Evolutionary conservation across 768 basidiomycete species (phyloP).

Genomic region (Boletus vinaceobasis): DNA sequence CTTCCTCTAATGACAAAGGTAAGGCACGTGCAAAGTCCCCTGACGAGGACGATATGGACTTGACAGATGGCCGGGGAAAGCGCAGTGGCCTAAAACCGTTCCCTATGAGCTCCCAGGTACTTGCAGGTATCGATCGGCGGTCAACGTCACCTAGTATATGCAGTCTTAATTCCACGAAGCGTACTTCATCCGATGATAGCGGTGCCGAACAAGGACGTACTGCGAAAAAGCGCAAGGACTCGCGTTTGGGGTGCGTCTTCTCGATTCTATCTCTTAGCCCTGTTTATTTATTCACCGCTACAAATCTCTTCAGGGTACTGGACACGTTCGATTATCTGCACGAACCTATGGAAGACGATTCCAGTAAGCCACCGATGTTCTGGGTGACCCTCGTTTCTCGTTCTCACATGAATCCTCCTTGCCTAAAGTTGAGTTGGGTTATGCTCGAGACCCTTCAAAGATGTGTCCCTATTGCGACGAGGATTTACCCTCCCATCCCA

Average conservation of each 20-base stretch:
- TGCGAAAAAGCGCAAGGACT: slow-evolving; percentile 35
- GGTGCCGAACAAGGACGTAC: slow-evolving; percentile 23
- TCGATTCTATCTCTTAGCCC: slow-evolving; percentile 6
- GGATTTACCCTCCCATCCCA: slow-evolving; percentile 58
- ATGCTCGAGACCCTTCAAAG: slow-evolving; percentile 56
- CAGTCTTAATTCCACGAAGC: slow-evolving; percentile 22
- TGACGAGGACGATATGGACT: neutral
- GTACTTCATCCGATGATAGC: slow-evolving; percentile 34
- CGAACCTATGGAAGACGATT: slow-evolving; percentile 37
- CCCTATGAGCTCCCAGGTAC: slow-evolving; percentile 47
- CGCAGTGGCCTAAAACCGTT: slow-evolving; percentile 33
- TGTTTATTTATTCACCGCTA: slow-evolving; percentile 1
- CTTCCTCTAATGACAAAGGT: slow-evolving; percentile 13
- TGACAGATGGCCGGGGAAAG: neutral
- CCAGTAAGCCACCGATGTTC: slow-evolving; percentile 31
- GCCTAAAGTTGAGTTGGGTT: slow-evolving; percentile 48
- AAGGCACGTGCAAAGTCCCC: slow-evolving; percentile 9
- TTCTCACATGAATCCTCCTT: neutral
- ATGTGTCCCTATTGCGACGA: slow-evolving; percentile 84
- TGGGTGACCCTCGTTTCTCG: neutral
- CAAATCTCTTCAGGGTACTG: slow-evolving; percentile 6
- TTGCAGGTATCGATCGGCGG: slow-evolving; percentile 36
- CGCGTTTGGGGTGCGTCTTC: slow-evolving; percentile 8
- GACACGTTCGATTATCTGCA: slow-evolving; percentile 11
- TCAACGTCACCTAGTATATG: slow-evolving; percentile 18